Evolutionary conservation across 306 rosid genomes (phyloP).

Genomic region (Glycine tomentella): DNA sequence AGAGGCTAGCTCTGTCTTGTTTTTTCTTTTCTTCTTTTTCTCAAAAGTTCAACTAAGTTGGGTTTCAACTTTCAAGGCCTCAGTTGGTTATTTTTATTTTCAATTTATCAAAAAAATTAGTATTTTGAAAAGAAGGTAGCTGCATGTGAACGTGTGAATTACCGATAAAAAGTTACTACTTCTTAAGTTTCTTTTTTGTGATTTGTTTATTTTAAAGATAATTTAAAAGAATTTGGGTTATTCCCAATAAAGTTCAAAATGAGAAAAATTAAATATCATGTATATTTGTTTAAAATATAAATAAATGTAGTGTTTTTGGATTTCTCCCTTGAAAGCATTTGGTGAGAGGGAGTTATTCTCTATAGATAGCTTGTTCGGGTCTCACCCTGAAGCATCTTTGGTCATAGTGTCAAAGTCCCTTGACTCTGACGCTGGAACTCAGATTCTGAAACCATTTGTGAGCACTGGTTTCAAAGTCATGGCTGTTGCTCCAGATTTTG

Average conservation of each 20-base stretch:
- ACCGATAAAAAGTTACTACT: background rate
- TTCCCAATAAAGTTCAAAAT: background rate
- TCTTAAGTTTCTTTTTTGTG: background rate
- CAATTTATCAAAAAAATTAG: background rate
- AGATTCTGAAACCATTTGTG: conserved; percentile 60
- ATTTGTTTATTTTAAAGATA: no score
- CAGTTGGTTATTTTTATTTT: no score
- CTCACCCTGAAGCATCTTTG: conserved; percentile 75
- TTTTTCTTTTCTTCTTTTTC: no score
- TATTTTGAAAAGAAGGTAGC: background rate
- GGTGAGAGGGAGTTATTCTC: conserved; percentile 70
- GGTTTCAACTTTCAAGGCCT: no score
- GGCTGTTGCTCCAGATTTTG: conserved; percentile 78
- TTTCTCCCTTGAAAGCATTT: conserved; percentile 69
- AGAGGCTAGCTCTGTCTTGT: no score
- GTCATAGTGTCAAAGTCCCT: conserved; percentile 74
- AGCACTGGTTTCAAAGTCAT: conserved; percentile 56
- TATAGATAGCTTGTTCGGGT: conserved; percentile 78
- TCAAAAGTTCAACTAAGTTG: no score
- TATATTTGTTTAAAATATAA: background rate
- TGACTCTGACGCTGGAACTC: conserved; percentile 65
- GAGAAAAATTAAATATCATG: background rate
- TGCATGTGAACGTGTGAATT: background rate
- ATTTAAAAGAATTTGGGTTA: background rate
- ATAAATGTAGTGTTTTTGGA: conserved; percentile 53